phyloP scores from a whole-genome alignment of 2,329 filamentous ascomycete genomes.

The Aspergillus oerlinghausenensis region DNA sequence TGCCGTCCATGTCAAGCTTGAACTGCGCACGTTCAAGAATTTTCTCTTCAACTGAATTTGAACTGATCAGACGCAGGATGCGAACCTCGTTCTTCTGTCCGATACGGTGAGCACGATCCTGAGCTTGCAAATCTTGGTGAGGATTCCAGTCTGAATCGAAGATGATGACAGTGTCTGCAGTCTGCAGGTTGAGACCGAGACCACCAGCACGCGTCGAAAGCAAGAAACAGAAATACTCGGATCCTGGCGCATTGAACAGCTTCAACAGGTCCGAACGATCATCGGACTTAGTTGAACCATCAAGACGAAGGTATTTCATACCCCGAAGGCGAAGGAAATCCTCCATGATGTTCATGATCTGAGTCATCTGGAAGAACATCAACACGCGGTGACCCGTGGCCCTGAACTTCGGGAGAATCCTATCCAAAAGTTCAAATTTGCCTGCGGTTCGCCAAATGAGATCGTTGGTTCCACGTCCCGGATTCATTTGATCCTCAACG shows the following conservation, averaged over 20 bases:
- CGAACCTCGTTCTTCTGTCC: conserved; percentile 99
- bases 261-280: conserved; percentile 88
- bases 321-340: conserved; percentile 85
- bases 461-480: conserved; percentile 81
- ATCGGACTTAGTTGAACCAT: conserved; percentile 95
- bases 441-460: conserved; percentile 90
- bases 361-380: conserved; percentile 99
- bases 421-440: conserved; percentile 93
- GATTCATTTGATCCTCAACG: conserved; percentile 98
- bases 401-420: conserved; percentile 88
- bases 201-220: conserved; percentile 98
- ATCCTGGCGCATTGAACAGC: conserved; percentile 83
- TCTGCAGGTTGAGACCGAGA: conserved; percentile 93
- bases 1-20: conserved; percentile 99
- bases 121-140: conserved; percentile 96
- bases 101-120: conserved; percentile 99
- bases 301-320: conserved; percentile 82
- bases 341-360: conserved; percentile 99
- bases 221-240: conserved; percentile 95
- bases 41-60: conserved; percentile 97
- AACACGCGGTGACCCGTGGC: conserved; percentile 87
- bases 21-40: conserved; percentile 94
- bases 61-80: conserved; percentile 91
- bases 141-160: conserved; percentile 99
- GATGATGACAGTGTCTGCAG: conserved; percentile 97